Percentiles rank a stretch among this genome's conserved stretches.
Evolutionary conservation across 176 grass and related monocot species (phyloP).

Genomic region (Hordeum marinum): DNA sequence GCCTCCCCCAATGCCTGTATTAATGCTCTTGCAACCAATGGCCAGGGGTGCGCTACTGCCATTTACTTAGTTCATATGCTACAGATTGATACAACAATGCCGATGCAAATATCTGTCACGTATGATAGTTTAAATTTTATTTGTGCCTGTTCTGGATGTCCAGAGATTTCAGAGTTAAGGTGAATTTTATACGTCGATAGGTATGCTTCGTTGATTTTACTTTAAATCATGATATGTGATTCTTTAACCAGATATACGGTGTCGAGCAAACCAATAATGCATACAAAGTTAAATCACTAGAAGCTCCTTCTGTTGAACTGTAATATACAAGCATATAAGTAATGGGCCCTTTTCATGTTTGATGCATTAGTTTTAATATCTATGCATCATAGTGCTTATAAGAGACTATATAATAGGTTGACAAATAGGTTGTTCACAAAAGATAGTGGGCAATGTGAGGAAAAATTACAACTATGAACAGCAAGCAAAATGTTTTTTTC

Average conservation of each 20-base stretch:
- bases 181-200: not conserved
- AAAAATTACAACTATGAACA: not conserved
- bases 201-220: not conserved
- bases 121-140: not conserved
- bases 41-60: not conserved
- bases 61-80: not conserved
- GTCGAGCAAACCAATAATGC: not conserved
- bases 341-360: not conserved
- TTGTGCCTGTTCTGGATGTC: not conserved
- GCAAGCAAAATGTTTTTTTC: not conserved
- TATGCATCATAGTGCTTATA: not conserved
- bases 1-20: not conserved
- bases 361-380: not conserved
- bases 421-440: not conserved
- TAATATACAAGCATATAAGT: not conserved
- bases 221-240: not conserved
- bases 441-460: not conserved
- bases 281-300: not conserved
- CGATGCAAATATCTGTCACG: not conserved
- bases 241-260: not conserved
- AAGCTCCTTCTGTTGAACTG: not conserved
- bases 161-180: not conserved
- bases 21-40: not conserved
- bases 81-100: not conserved
- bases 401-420: not conserved